Evolutionary conservation across 1,284 basidiomycete genomes (phyloP).

Genomic region (Cryptococcus neoformans): DNA sequence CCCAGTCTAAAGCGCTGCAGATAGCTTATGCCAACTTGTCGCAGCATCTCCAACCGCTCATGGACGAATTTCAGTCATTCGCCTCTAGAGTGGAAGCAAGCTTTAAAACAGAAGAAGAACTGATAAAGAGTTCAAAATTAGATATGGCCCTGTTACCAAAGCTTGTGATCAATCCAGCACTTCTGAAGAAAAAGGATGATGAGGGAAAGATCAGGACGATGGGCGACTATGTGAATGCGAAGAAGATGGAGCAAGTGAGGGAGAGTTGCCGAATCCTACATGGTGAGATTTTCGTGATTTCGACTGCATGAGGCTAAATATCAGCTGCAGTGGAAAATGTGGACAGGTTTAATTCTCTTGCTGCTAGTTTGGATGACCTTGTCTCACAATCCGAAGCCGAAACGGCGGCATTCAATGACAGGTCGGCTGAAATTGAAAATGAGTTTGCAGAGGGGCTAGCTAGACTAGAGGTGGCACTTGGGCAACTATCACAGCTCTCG

Average conservation of each 20-base stretch:
- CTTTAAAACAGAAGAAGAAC: constrained; percentile 30
- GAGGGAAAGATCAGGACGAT: constrained; percentile 31
- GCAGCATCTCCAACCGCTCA: constrained; percentile 38
- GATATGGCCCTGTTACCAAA: constrained; percentile 44
- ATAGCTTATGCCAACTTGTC: constrained; percentile 44
- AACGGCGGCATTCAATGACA: constrained; percentile 61
- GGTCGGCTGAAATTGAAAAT: constrained; percentile 55
- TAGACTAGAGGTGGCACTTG: constrained; percentile 32
- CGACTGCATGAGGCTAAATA: background rate
- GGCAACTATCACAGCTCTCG: constrained; percentile 30
- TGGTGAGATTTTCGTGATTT: constrained; percentile 19
- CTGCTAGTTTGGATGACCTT: constrained; percentile 51
- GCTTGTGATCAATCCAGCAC: constrained; percentile 34
- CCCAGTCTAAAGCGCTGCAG: constrained; percentile 36
- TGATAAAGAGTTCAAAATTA: constrained; percentile 29
- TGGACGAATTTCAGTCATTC: constrained; percentile 35
- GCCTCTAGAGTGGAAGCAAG: constrained; percentile 26
- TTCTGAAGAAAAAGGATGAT: constrained; percentile 32
- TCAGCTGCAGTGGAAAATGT: constrained; percentile 27
- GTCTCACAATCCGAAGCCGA: constrained; percentile 69
- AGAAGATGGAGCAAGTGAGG: constrained; percentile 46
- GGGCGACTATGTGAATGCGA: constrained; percentile 41
- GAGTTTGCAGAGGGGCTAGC: constrained; percentile 37
- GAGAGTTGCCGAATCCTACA: constrained; percentile 36
- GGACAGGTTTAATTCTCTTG: constrained; percentile 29